phyloP scores from a whole-genome alignment of 2,329 filamentous ascomycete genomes.

The Fusarium chaquense region DNA sequence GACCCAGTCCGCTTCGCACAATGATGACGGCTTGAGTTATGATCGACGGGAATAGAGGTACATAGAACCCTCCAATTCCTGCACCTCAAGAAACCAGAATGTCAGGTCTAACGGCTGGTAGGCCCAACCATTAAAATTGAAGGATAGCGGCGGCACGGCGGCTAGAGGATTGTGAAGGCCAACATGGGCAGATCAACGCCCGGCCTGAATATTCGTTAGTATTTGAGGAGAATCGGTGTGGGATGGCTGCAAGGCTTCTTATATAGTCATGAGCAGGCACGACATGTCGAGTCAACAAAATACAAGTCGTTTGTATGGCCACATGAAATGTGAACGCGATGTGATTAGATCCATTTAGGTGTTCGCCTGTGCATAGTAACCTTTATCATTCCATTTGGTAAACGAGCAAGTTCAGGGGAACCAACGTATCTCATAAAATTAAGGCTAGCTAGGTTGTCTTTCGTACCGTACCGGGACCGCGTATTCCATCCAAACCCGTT shows the following conservation, averaged over 20 bases:
- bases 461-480: conserved; percentile 17
- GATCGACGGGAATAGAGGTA: conserved; percentile 51
- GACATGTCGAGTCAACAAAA: conserved; percentile 45
- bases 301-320: conserved; percentile 46
- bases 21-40: conserved; percentile 72
- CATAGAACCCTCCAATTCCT: conserved; percentile 27
- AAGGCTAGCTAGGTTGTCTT: conserved; percentile 14
- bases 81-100: conserved; percentile 30
- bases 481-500: conserved; percentile 22
- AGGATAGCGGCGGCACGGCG: conserved; percentile 44
- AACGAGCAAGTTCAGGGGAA: background rate
- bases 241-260: conserved; percentile 39
- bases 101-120: conserved; percentile 42
- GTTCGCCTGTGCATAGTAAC: background rate
- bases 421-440: background rate
- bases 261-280: conserved; percentile 39
- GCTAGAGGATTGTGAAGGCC: conserved; percentile 41
- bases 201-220: conserved; percentile 41
- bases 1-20: conserved; percentile 76
- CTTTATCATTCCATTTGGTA: background rate
- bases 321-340: conserved; percentile 8
- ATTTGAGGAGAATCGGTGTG: conserved; percentile 45
- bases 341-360: conserved; percentile 1
- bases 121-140: conserved; percentile 47
- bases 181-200: conserved; percentile 22